These are phyloP conservation scores for Teunomyces aglyptinius DNA, from an alignment of 805 yeast genomes.

Conservation along the genomic window DNA sequence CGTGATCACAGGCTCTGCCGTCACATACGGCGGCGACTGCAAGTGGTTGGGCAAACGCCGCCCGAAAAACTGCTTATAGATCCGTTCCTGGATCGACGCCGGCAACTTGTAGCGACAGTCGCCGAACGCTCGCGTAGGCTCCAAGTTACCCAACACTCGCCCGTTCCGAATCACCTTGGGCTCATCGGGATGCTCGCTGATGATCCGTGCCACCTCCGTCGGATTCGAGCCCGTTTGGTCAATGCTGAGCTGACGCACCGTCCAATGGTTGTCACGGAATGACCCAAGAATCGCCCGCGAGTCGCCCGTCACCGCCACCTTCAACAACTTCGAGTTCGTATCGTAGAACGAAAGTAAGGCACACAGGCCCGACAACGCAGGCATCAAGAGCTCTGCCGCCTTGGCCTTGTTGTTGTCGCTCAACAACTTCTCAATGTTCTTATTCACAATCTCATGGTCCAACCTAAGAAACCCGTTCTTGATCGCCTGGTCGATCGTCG, in stretches of 20 bases:
- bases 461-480: constrained; percentile 75
- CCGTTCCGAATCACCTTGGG: constrained; percentile 81
- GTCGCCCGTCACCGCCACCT: constrained; percentile 96
- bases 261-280: constrained; percentile 71
- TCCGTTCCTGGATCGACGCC: constrained; percentile 66
- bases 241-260: constrained; percentile 77
- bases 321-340: constrained; percentile 63
- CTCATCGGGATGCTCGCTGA: constrained; percentile 89
- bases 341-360: constrained; percentile 87
- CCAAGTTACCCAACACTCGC: constrained; percentile 86
- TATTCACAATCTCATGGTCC: constrained; percentile 83
- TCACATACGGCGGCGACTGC: constrained; percentile 92
- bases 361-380: constrained; percentile 95
- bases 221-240: constrained; percentile 96
- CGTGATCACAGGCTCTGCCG: constrained; percentile 92
- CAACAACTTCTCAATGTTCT: constrained; percentile 67
- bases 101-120: constrained; percentile 93
- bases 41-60: constrained; percentile 69
- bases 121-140: constrained; percentile 96
- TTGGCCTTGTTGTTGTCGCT: constrained; percentile 63
- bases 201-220: constrained; percentile 78
- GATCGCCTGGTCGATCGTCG: constrained; percentile 75
- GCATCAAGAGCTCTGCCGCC: constrained; percentile 75
- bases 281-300: constrained; percentile 89
- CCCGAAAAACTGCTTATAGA: constrained; percentile 78